Conservation (phyloP, 1,284 basidiomycete genomes). For the Sutorius eximius region DNA sequence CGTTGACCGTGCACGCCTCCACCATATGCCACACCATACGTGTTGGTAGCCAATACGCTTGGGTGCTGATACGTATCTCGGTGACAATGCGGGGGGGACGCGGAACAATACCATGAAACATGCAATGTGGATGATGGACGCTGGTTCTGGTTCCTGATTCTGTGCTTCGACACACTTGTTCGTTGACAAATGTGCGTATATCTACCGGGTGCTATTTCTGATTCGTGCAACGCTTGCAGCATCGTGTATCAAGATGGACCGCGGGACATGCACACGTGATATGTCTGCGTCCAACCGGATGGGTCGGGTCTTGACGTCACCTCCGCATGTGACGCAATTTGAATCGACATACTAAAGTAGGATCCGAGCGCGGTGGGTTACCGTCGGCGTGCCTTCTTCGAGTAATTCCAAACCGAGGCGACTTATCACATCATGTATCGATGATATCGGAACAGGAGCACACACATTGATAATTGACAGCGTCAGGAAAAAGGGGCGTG, state of each 20-base stretch:
- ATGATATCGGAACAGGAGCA: background rate
- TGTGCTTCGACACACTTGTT: background rate
- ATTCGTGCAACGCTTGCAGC: background rate
- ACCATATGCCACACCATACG: too few relatives aligned
- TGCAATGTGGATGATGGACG: background rate
- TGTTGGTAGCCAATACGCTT: background rate
- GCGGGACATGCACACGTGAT: too few relatives aligned
- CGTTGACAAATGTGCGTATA: background rate
- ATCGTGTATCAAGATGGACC: too few relatives aligned
- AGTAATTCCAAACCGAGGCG: background rate
- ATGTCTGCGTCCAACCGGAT: slow-evolving; percentile 2
- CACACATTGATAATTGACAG: background rate
- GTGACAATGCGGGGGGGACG: background rate
- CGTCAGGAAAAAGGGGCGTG: background rate
- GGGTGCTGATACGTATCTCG: background rate
- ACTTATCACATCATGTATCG: background rate
- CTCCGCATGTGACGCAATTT: background rate
- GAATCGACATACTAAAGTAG: background rate
- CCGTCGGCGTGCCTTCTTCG: background rate
- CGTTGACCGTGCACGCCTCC: background rate
- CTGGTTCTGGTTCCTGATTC: background rate
- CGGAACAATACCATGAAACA: too few relatives aligned
- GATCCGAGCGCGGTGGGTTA: background rate
- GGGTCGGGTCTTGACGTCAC: background rate
- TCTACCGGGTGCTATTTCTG: background rate